phyloP scores from a whole-genome alignment of 352 stramenopile genomes.

The Phytopythium montanum region DNA sequence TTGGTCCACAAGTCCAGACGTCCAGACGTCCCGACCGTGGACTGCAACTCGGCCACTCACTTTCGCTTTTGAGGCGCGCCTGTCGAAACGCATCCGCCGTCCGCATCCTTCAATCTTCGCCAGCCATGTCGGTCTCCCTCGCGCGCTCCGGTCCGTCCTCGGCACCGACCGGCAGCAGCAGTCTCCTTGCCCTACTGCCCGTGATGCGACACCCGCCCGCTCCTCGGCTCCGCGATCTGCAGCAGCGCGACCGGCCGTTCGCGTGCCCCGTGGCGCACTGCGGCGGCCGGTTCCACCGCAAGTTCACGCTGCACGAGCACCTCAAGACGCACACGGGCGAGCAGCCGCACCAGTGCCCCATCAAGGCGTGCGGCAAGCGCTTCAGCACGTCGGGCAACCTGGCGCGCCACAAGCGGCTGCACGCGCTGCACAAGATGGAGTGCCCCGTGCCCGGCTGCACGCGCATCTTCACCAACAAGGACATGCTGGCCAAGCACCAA shows the following conservation, averaged over 20 bases:
- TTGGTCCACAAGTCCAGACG: too few relatives aligned
- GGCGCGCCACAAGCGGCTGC: slow-evolving; percentile 61
- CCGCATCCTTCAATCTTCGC: background rate
- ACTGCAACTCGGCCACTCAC: slow-evolving; percentile 10
- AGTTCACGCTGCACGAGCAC: slow-evolving; percentile 70
- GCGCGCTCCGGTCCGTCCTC: slow-evolving; percentile 13
- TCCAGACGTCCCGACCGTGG: too few relatives aligned
- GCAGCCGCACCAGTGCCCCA: slow-evolving; percentile 58
- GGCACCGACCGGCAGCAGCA: background rate
- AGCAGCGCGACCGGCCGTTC: slow-evolving; percentile 27
- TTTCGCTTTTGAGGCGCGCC: slow-evolving; percentile 27
- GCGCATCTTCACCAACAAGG: slow-evolving; percentile 52
- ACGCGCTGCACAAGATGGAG: slow-evolving; percentile 55
- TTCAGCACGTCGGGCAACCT: slow-evolving; percentile 65
- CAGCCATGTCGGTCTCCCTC: slow-evolving; percentile 5
- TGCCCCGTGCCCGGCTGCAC: slow-evolving; percentile 44
- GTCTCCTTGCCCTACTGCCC: background rate
- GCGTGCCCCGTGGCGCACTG: slow-evolving; percentile 21
- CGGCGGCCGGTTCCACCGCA: slow-evolving; percentile 56
- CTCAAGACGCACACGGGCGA: slow-evolving; percentile 80
- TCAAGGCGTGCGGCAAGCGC: slow-evolving; percentile 50
- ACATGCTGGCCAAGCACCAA: slow-evolving; percentile 51
- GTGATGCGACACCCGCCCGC: slow-evolving; percentile 1
- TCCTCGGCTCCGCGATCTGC: slow-evolving; percentile 17
- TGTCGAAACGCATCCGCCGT: slow-evolving; percentile 14